Percentiles rank a stretch among this genome's conserved stretches.
These are phyloP conservation scores for Microbotryum saponariae DNA, from an alignment of 1,284 basidiomycete genomes.

Conservation along the genomic window DNA sequence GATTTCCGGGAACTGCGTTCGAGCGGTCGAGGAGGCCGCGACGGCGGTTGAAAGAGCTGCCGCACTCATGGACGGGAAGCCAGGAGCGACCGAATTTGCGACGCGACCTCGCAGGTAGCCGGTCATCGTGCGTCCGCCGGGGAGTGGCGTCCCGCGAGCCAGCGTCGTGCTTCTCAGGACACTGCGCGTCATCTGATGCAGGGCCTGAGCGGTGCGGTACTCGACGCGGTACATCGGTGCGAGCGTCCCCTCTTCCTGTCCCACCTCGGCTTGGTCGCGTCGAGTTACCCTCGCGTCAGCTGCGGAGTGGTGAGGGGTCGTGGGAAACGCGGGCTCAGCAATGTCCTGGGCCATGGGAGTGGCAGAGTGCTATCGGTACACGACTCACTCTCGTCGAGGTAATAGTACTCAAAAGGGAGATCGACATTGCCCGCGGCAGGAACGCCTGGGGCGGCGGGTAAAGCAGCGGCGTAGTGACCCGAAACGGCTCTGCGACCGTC, in stretches of 20 bases:
- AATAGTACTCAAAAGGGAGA: slow-evolving; percentile 19
- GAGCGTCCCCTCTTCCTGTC: slow-evolving; percentile 6
- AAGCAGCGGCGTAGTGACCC: slow-evolving; percentile 5
- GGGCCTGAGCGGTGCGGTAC: slow-evolving; percentile 23
- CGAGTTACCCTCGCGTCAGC: slow-evolving; percentile 4
- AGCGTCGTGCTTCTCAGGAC: slow-evolving; percentile 2
- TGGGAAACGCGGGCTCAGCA: too few species aligned
- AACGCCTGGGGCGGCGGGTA: background rate
- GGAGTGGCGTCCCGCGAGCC: background rate
- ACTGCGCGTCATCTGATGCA: slow-evolving; percentile 20
- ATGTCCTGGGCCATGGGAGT: too few species aligned
- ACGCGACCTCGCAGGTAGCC: slow-evolving; percentile 22
- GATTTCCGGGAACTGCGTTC: background rate
- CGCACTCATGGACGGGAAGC: slow-evolving; percentile 11
- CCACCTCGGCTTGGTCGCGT: slow-evolving; percentile 17
- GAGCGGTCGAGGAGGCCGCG: background rate
- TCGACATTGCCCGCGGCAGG: slow-evolving; percentile 11
- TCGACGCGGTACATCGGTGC: slow-evolving; percentile 25
- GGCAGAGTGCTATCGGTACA: too few species aligned
- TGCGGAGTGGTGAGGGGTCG: background rate
- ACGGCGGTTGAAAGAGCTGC: too few species aligned
- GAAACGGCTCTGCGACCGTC: slow-evolving; percentile 13
- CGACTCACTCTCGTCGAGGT: slow-evolving; percentile 19
- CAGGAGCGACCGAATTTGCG: slow-evolving; percentile 9
- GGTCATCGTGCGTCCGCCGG: slow-evolving; percentile 15